Percentiles rank a stretch among this genome's conserved stretches.
These are phyloP conservation scores for Drechslera avenae DNA, from an alignment of 2,329 filamentous ascomycete genomes.

Conservation along the genomic window DNA sequence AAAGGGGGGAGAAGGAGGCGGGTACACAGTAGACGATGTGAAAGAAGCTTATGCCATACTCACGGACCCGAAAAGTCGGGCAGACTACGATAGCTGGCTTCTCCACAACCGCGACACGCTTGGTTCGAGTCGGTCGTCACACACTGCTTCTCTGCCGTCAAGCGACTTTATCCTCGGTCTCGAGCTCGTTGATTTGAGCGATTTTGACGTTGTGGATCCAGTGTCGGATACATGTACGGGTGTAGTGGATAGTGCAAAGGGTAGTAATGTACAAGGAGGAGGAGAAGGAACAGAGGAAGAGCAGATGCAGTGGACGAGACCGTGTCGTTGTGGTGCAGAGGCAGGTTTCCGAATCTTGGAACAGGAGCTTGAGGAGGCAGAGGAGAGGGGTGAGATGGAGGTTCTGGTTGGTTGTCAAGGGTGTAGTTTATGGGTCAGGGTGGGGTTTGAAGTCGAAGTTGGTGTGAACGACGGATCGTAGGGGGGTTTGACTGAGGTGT, in stretches of 20 bases:
- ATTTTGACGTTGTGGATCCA: constrained; percentile 39
- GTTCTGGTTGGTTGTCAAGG: constrained; percentile 65
- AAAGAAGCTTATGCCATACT: constrained; percentile 63
- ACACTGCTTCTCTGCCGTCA: constrained; percentile 1
- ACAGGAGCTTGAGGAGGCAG: constrained; percentile 58
- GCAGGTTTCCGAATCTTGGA: constrained; percentile 62
- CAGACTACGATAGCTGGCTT: constrained; percentile 49
- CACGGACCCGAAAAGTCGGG: constrained; percentile 49
- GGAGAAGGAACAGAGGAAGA: constrained; percentile 43
- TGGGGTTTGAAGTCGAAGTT: constrained; percentile 62
- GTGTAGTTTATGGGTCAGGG: constrained; percentile 67
- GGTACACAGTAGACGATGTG: constrained; percentile 62
- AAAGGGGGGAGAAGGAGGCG: not conserved
- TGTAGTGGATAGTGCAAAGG: too few relatives aligned
- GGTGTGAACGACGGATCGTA: constrained; percentile 19
- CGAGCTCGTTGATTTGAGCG: constrained; percentile 64
- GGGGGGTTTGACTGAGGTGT: too few relatives aligned
- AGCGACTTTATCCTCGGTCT: constrained; percentile 53
- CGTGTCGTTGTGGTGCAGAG: constrained; percentile 64
- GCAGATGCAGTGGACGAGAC: constrained; percentile 54
- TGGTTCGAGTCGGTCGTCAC: not conserved
- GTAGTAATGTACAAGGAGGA: too few relatives aligned
- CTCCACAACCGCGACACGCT: constrained; percentile 5
- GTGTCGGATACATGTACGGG: not conserved
- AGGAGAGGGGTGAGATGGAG: constrained; percentile 60